phyloP scores from a whole-genome alignment of 2,329 filamentous ascomycete genomes.

The Botryosphaeria agaves region DNA sequence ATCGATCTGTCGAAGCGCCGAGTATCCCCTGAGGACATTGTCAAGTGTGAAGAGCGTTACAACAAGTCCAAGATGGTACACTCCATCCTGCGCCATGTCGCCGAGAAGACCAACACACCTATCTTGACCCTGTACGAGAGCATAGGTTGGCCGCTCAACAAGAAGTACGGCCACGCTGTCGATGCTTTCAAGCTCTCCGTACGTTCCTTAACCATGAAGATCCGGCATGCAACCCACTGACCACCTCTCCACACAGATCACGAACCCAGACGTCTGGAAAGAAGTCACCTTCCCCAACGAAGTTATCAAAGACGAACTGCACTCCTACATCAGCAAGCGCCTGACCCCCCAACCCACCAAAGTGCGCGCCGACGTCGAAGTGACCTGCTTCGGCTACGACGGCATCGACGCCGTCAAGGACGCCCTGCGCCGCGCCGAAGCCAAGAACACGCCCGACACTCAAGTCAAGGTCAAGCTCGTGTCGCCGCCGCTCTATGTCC shows the following conservation, averaged over 20 bases:
- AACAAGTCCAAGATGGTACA: conserved; percentile 99
- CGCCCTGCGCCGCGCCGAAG: conserved; percentile 79
- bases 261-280: conserved; percentile 92
- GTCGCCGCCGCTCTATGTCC: conserved; percentile 90
- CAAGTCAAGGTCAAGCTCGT: conserved; percentile 98
- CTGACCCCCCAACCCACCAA: conserved; percentile 97
- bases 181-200: conserved; percentile 97
- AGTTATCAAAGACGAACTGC: conserved; percentile 72
- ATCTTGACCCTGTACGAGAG: conserved; percentile 88
- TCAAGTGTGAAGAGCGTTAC: conserved; percentile 98
- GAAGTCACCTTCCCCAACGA: conserved; percentile 81
- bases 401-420: conserved; percentile 97
- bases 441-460: conserved; percentile 76
- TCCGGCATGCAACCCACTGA: too few species aligned
- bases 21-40: conserved; percentile 91
- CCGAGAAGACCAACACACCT: conserved; percentile 88
- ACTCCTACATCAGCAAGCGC: conserved; percentile 91
- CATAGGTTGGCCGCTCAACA: conserved; percentile 95
- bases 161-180: conserved; percentile 89
- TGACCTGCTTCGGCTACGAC: conserved; percentile 81
- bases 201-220: too few species aligned
- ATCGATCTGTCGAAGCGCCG: conserved; percentile 98
- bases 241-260: too few species aligned
- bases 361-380: conserved; percentile 93
- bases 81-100: conserved; percentile 96